Conservation (phyloP, 257 asterid genomes). For the Salvia rosmarinus region DNA sequence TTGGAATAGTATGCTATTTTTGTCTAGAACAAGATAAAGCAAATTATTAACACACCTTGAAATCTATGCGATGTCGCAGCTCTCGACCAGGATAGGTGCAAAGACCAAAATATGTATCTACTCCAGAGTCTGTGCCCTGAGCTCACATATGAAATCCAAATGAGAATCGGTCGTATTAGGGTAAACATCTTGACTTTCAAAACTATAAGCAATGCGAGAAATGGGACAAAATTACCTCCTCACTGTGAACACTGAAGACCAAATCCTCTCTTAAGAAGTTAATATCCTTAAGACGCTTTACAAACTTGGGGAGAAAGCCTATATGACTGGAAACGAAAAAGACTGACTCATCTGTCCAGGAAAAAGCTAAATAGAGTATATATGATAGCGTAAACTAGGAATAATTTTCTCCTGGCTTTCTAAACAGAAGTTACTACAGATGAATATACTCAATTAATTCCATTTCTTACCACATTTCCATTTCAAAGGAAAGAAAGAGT, state of each 20-base stretch:
- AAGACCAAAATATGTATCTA: slow-evolving; percentile 94
- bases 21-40: too few species aligned
- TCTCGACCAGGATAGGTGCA: slow-evolving; percentile 88
- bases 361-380: slow-evolving; percentile 25
- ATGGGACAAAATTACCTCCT: slow-evolving; percentile 58
- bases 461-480: background rate
- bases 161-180: background rate
- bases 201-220: slow-evolving; percentile 5
- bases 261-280: slow-evolving; percentile 86
- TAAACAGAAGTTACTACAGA: background rate
- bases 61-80: slow-evolving; percentile 85
- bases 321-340: slow-evolving; percentile 58
- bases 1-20: slow-evolving; percentile 3
- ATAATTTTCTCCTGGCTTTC: background rate
- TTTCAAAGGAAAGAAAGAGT: background rate
- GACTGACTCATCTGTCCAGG: slow-evolving; percentile 30
- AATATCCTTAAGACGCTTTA: slow-evolving; percentile 71
- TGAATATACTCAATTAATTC: slow-evolving; percentile 9
- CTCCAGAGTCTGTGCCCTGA: slow-evolving; percentile 88
- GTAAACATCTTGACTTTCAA: background rate
- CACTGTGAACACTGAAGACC: slow-evolving; percentile 80
- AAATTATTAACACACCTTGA: slow-evolving; percentile 56
- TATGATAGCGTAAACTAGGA: slow-evolving; percentile 5
- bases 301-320: slow-evolving; percentile 80
- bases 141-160: slow-evolving; percentile 20